Evolutionary conservation across 805 yeast species (phyloP).

Genomic region (Monosporozyma solicola): DNA sequence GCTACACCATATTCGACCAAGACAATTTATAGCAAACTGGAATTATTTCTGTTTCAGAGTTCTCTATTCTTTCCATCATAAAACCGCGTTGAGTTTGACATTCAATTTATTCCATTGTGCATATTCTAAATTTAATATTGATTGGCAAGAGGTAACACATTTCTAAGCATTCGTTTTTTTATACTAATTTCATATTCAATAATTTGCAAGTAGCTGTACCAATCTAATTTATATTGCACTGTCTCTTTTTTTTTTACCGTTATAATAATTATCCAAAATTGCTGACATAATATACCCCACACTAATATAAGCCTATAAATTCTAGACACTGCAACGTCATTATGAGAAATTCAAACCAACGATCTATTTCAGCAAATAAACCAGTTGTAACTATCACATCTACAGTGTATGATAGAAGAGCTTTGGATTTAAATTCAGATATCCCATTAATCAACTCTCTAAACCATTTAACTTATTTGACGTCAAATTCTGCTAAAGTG

Average conservation of each 20-base stretch:
- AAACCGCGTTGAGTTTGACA: too few species aligned
- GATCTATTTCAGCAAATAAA: conserved; percentile 65
- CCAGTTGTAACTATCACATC: conserved; percentile 92
- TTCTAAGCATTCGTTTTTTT: too few species aligned
- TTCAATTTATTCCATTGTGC: neutral
- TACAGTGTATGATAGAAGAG: conserved; percentile 83
- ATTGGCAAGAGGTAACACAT: neutral
- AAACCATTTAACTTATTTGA: conserved; percentile 80
- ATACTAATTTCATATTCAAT: too few species aligned
- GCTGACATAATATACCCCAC: neutral
- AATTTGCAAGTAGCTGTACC: neutral
- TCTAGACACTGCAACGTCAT: too few species aligned
- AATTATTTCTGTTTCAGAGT: neutral
- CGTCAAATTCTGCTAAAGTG: conserved; percentile 78
- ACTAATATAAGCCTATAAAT: too few species aligned
- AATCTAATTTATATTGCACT: neutral
- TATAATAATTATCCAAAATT: neutral
- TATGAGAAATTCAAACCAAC: conserved; percentile 88
- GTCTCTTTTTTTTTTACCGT: neutral
- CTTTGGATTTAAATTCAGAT: conserved; percentile 82
- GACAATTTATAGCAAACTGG: too few species aligned
- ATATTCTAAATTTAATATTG: neutral
- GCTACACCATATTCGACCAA: too few species aligned
- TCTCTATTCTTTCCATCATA: too few species aligned
- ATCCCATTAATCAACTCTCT: conserved; percentile 86